Evolutionary conservation across 75 land plant species (phyloP).

Genomic region (Picea sitchensis): DNA sequence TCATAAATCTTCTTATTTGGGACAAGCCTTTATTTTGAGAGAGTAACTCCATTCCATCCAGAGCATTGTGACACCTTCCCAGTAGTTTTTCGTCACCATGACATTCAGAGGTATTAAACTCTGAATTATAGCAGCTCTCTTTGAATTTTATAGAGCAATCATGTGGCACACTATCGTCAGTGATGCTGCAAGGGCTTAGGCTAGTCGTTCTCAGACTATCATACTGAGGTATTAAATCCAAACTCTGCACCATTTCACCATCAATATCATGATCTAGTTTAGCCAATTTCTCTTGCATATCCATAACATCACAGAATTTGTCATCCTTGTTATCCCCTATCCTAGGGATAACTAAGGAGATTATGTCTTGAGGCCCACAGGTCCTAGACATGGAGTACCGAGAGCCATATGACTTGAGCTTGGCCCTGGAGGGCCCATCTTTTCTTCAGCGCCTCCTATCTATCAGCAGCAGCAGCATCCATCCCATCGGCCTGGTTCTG

Average conservation of each 20-base stretch:
- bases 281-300: neutral
- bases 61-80: neutral
- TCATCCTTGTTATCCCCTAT: too few relatives aligned
- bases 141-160: neutral
- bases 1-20: too few relatives aligned
- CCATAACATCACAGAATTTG: neutral
- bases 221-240: constrained; percentile 3
- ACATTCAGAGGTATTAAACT: neutral
- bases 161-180: neutral
- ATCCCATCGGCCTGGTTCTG: too few relatives aligned
- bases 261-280: neutral
- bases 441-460: too few relatives aligned
- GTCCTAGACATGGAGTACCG: too few relatives aligned
- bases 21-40: neutral
- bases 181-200: neutral
- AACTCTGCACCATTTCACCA: neutral
- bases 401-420: too few relatives aligned
- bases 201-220: neutral
- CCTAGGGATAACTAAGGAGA: too few relatives aligned
- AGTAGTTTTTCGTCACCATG: neutral
- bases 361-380: too few relatives aligned
- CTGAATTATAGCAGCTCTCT: neutral
- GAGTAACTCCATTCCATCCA: neutral
- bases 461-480: too few relatives aligned
- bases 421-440: too few relatives aligned